Percentiles rank a stretch among this genome's conserved stretches.
Evolutionary conservation across 208 protist species (phyloP).

Genomic region (Leishmania amazonensis): DNA sequence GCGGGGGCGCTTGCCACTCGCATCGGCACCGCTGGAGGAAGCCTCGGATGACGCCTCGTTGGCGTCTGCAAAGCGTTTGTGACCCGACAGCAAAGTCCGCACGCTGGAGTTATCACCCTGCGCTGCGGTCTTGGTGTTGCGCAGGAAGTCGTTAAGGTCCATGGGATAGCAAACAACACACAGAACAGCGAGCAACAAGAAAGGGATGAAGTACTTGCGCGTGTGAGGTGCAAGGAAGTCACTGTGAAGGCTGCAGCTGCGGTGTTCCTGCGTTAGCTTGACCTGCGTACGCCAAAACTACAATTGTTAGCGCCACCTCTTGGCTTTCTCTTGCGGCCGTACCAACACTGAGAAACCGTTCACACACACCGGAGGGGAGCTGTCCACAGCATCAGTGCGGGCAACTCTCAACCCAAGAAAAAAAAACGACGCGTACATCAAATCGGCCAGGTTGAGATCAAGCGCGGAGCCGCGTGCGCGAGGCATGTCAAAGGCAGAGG

Average conservation of each 20-base stretch:
- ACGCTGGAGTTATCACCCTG: slow-evolving; percentile 12
- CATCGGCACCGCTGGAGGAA: not conserved
- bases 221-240: not conserved
- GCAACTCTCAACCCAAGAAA: not conserved
- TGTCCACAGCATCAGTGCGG: not conserved
- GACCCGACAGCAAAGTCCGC: slow-evolving; percentile 25
- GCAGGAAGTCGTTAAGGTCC: slow-evolving; percentile 63
- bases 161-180: slow-evolving; percentile 2
- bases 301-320: not conserved
- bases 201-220: not conserved
- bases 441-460: not conserved
- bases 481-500: not conserved
- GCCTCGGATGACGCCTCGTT: not conserved
- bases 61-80: slow-evolving; percentile 25
- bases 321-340: not conserved
- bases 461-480: not conserved
- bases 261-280: not conserved
- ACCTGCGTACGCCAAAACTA: not conserved
- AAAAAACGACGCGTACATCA: not conserved
- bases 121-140: slow-evolving; percentile 54
- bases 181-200: not conserved
- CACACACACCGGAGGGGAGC: not conserved
- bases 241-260: not conserved
- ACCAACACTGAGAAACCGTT: not conserved
- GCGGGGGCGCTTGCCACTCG: slow-evolving; percentile 2